Evolutionary conservation across 2,329 filamentous ascomycete genomes (phyloP), one percentile per base, ranked within the genome.

Genomic region (Trichocomaceae sp.): DNA sequence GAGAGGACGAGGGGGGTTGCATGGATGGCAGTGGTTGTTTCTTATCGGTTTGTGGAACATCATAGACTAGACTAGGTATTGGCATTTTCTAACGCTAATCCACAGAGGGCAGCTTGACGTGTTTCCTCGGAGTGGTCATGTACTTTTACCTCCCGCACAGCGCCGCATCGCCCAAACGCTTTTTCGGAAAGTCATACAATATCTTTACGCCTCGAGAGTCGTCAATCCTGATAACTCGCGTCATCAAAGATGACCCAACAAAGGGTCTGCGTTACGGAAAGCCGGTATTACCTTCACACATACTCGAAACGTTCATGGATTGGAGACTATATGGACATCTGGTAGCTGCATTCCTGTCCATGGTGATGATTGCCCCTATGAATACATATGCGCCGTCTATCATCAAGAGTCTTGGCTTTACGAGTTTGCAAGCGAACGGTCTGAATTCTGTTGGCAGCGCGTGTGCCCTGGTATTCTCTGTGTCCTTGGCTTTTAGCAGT

Each of bases 321-420:
- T 55, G 53, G 53, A 33, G 53, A 17, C 26, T 58, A 19, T 57
- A 57, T 8, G 55, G 55, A 15, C 55, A 57, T 54, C n/a, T 57
- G 4, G 39, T 57, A 12, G 55, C 50, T 33, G 50, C 55, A 8
- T 44, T 57, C 37, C 45, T 57, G 20, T 57, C 55, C 7, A 57
- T 57, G 55, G 20, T 57, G 3, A 57, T 57, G 55, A 54, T 57
- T 33, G 39, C 55, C 5, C 55, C 57, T 9, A 59, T 59, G 45
- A 59, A 79, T 60, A 77, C 78, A 0, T 79, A 81, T 58, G 71
- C 75, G 0, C 78, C 79, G 0, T 74, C 77, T 2, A 77, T 81
- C 13, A 75, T 81, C 44, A 70, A 63, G 31, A 72, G 70, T 33
- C 79, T 81, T 56, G 79, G 78, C 3, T 81, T 77, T 57, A 63